Evolutionary conservation across 2,329 filamentous ascomycete species (phyloP), one percentile per base, ranked within the genome.

Genomic region (Colletotrichum echinochloae): DNA sequence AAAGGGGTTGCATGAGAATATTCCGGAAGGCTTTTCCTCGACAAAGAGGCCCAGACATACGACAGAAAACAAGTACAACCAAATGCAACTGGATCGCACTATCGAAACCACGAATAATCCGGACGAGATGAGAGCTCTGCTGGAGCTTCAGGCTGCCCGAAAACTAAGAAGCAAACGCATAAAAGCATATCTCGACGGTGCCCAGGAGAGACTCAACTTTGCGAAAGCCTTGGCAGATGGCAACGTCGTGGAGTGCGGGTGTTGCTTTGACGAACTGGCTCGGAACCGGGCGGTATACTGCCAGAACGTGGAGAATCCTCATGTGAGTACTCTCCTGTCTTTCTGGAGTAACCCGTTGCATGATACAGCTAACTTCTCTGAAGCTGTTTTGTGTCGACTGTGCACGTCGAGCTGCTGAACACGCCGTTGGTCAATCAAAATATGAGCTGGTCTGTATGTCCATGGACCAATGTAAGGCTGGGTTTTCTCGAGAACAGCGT

Each of bases 381-480:
- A 26, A 84, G 81, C 88, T 87, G 76, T 95, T 95, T 78, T 97
- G 94, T 78, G 83, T 84, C 56, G 80, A 81, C 1, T 97, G 94
- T 76, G 86, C 90, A 7, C 88, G 83, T 66, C 86, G 79, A 28
- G 90, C 90, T 72, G 91, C 94, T 5, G 89, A 93, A 75, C 87
- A 83, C 8, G 86, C 91, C 73, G 86, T 97, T 62, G 93, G 93
- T 1, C 82, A 89, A 28, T 87, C 87, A n/a, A 90, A 89, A 72
- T 92, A 92, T 77, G 83, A 89, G 55, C 83, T 96, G 26, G 78
- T 80, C 2, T 97, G 94, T 79, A 91, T 95, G 84, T 92, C 91
- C 26, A 88, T 83, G 62, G 88, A 90, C 70, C 89, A 85, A 3
- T 97, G 94, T 77, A 78, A 82, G 0, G 89, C 86, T 5, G 83